Evolutionary conservation across 2,329 filamentous ascomycete genomes (phyloP), one percentile per base, ranked within the genome.

Genomic region (Aspergillus pseudonomiae): DNA sequence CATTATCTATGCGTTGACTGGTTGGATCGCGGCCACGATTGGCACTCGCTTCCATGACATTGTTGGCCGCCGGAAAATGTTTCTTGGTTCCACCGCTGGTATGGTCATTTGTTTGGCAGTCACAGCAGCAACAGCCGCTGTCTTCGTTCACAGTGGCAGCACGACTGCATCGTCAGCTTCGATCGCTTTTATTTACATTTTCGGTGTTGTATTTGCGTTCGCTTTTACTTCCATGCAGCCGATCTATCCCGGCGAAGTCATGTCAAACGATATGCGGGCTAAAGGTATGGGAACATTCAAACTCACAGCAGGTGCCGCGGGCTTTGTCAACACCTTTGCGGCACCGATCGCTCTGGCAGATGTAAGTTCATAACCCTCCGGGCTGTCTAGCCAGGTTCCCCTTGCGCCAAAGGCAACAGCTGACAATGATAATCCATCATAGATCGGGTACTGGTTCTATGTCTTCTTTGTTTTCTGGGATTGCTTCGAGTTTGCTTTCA

Each of bases 111-210:
- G 63, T 57, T 57, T 64, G 6, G 59, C 59, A n/a, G 55, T 64
- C 19, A 57, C 58, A n/a, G 63, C 57, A 24, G 63, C 32, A 24
- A 59, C 55, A 11, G 34, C 34, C 12, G 34, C 34, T 16, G 34
- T 16, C 34, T 36, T 36, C 34, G 12, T 36, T 16, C 34, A 36
- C 12, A 36, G 34, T 36, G 12, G 34, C 34, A 36, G 34, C 34
- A 16, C 34, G 12, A 36, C 12, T 14, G 60, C 82, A 0, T 78
- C 80, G 3, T 69, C 61, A 2, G 65, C 52, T 16, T 60, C 55
- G 26, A 69, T 87, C 19, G 83, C 82, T 28, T 82, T 86, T 70
- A 83, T 86, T 59, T 87, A 86, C 74, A 75, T 87, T 46, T 86
- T 86, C 64, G 83, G 83, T 28, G 32, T 72, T 2, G 57, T 68